Evolutionary conservation across 305 asterid species (phyloP).

Genomic region (Solanum chacoense): DNA sequence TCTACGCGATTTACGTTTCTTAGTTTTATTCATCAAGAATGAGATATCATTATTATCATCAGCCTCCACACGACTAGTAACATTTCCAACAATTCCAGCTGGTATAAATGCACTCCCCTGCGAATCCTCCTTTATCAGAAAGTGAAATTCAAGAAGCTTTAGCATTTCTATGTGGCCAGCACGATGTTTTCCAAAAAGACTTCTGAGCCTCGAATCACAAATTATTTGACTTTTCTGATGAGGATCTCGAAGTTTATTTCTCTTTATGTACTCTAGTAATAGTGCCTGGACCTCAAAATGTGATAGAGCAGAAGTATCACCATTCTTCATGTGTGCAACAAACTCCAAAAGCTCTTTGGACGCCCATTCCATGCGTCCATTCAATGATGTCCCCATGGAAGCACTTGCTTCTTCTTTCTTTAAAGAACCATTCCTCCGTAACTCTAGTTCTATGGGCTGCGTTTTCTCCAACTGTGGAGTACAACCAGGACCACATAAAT

Average conservation of each 20-base stretch:
- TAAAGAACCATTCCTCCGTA: not conserved
- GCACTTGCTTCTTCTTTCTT: not conserved
- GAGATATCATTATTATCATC: conserved; percentile 23
- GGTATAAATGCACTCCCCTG: conserved; percentile 49
- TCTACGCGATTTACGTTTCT: conserved; percentile 52
- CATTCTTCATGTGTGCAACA: conserved; percentile 78
- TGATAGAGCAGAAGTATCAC: conserved; percentile 47
- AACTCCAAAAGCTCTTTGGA: conserved; percentile 46
- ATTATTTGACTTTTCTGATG: conserved; percentile 67
- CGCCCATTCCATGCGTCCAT: conserved; percentile 21
- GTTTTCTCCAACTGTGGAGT: not conserved
- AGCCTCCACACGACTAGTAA: conserved; percentile 26
- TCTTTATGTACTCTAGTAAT: conserved; percentile 62
- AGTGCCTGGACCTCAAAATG: conserved; percentile 68
- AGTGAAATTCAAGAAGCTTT: conserved; percentile 84
- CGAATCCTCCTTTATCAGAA: conserved; percentile 50
- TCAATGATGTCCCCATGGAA: not conserved
- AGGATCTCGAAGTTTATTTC: conserved; percentile 78
- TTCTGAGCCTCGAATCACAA: conserved; percentile 69
- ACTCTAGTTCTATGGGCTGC: not conserved
- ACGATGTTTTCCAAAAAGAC: conserved; percentile 72
- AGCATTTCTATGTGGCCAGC: conserved; percentile 90
- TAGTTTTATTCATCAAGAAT: conserved; percentile 22
- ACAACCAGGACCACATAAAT: not conserved
- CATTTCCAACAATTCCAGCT: conserved; percentile 61